Evolutionary conservation across 1,284 basidiomycete genomes (phyloP), one percentile per base, ranked within the genome.

Genomic region (Coriolopsis trogii): DNA sequence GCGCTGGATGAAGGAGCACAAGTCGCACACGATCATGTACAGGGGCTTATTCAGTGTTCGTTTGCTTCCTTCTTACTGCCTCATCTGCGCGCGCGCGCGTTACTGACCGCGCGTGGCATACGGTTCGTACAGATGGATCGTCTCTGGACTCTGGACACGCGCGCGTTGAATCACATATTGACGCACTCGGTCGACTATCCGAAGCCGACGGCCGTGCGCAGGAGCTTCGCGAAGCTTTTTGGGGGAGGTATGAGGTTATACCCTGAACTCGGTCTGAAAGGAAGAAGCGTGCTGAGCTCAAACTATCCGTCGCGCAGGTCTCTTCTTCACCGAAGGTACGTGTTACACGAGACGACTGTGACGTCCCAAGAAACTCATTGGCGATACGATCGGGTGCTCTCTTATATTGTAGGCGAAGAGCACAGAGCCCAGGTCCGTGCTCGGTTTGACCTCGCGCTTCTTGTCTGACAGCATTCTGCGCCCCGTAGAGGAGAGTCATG

Each of bases 1-100:
- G 46, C 61, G 75, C 61, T 89, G 87, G 86, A 63, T 75, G 0
- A 60, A 70, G 34, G 57, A 81, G 53, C 84, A 84, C 55, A 86
- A 87, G 0, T 64, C 54, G 6, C 13, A 25, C 12, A 81, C 77
- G 0, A 59, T 86, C 42, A 74, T 65, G 49, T 82, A 76, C 49
- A 72, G 73, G 46, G 69, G 69, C 1, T 60, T 80, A 1, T 68
- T 85, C 28, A 70, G 71, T 25, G 84, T 85, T n/a, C n/a, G n/a
- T 59, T n/a, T n/a, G n/a, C n/a, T n/a, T n/a, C n/a, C n/a, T n/a
- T n/a, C n/a, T n/a, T n/a, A n/a, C n/a, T n/a, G n/a, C n/a, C n/a
- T n/a, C n/a, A n/a, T n/a, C n/a, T n/a, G n/a, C n/a, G n/a, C n/a
- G n/a, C n/a, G n/a, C n/a, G n/a, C n/a, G n/a, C n/a, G 4, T 24